Evolutionary conservation across 495 filamentous ascomycete genomes (phyloP), one percentile per base, ranked within the genome.

Genomic region (Penicillium lividum): DNA sequence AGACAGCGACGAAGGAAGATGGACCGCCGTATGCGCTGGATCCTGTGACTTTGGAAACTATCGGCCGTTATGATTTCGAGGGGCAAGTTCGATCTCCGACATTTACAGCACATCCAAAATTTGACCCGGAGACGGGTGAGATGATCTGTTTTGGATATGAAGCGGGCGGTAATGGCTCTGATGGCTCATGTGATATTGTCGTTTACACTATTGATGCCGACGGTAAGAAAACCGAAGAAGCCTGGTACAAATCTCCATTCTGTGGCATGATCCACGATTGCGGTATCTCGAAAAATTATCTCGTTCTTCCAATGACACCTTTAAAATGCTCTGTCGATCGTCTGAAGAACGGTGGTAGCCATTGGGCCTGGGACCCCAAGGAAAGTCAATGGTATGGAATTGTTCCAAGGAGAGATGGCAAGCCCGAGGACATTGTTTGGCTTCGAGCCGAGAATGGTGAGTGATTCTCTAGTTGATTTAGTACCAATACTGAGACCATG

Each of bases 21-120:
- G 74, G 76, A 0, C 79, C 77, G 16, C 81, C 82, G 3, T 84
- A 78, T 58, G 79, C 80, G 0, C 72, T 86, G 76, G 78, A 86
- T 52, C 82, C 82, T 3, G 66, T 68, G 3, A 83, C 80, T 3
- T 65, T 86, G 3, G 81, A 84, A 60, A 86, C 83, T 1, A 75
- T 78, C 46, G 81, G 81, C 0, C 58, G 73, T 3, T 79, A 82
- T 62, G 75, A 82, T 54, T 87, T 85, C 43, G 82, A 83, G 50
- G 83, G 83, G 1, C 83, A 86, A 67, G 68, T 85, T 8, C 59
- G 61, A 0, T 69, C 67, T 8, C 73, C 77, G 5, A 85, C 81
- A 0, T 85, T 87, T 57, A 84, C 82, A 0, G 84, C 84, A 1
- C 84, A 87, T 59, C 84, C 84, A 1, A 87, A 87, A 62, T 72